Evolutionary conservation across 2,329 filamentous ascomycete species (phyloP), one percentile per base, ranked within the genome.

Genomic region (Hymenoscyphus occultus): DNA sequence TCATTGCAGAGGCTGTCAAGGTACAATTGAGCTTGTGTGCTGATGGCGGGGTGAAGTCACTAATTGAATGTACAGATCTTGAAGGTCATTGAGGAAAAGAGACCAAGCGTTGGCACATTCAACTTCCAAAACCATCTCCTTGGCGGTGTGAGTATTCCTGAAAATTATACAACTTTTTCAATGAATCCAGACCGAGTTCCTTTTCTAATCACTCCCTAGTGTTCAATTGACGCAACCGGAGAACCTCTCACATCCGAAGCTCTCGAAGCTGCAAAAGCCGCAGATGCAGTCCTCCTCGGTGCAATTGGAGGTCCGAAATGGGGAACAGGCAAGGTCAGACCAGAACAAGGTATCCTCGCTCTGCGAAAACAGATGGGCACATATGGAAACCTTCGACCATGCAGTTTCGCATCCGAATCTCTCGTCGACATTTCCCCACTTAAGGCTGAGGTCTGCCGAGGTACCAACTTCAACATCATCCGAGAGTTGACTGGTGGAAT

Each of bases 281-380:
- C 93, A 69, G 90, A 97, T 78, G 94, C 93, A 48, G 90, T 98
- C 66, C 88, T 98, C 66, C 88, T 98, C 63, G 94, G 93, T 71
- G 92, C 94, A 72, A 96, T 98, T 74, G 94, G 94, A 72, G 94
- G 94, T n/a, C 94, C 95, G 14, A 79, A 97, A 92, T 98, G 93
- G 92, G 93, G 93, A 67, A 95, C 92, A 39, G 92, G 91, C 71
- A 80, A 87, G 65, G 90, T 97, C 69, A 91, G 93, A 56, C 94
- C 94, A 1, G 94, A 98, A 78, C 92, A 97, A 80, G 94, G 94
- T 67, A 88, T 98, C 73, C 89, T 98, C 68, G 86, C 83, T 71
- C 90, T 98, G 62, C 92, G 94, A 80, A 97, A 96, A 80, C 91
- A 97, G 80, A 91, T 98, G 84, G 85, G 86, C 75, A 92, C 94